Percentiles rank a stretch among this genome's conserved stretches.
These are phyloP conservation scores for Nothophytophthora sp. DNA, from an alignment of 352 stramenopile genomes.

Conservation along the genomic window DNA sequence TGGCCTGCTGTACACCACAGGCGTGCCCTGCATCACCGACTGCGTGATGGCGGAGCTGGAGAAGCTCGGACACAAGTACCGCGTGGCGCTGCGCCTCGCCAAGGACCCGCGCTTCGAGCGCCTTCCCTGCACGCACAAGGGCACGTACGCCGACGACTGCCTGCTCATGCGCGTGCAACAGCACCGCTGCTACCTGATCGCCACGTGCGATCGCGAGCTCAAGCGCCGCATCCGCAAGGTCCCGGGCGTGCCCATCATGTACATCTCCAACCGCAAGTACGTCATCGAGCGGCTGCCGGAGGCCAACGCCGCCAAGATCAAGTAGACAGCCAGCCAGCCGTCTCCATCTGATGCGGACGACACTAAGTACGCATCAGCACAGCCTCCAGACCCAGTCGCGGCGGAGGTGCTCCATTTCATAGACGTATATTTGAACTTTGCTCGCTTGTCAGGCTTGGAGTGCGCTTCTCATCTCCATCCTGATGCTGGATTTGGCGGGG, in stretches of 20 bases:
- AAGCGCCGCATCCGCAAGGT: conserved; percentile 99
- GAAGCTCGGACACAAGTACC: conserved; percentile 99
- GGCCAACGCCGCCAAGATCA: conserved; percentile 91
- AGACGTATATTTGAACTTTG: conserved; percentile 32
- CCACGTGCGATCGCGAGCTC: conserved; percentile 99
- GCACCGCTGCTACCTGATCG: conserved; percentile 99
- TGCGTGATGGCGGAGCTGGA: conserved; percentile 99
- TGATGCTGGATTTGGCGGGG: neutral
- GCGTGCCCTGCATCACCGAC: conserved; percentile 97
- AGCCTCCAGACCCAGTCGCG: neutral
- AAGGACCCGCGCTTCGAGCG: conserved; percentile 99
- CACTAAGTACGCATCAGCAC: conserved; percentile 23
- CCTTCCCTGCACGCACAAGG: conserved; percentile 98
- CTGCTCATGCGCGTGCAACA: conserved; percentile 91
- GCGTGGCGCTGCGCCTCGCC: conserved; percentile 89
- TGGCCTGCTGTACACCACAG: conserved; percentile 17
- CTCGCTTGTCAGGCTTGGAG: neutral
- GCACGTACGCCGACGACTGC: conserved; percentile 99
- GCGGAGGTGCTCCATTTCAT: conserved; percentile 15
- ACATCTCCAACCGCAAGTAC: conserved; percentile 99
- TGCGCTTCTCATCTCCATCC: too few species aligned
- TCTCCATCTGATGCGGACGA: too few species aligned
- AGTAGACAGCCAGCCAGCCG: too few species aligned
- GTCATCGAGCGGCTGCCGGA: conserved; percentile 99
- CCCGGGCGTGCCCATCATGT: conserved; percentile 99